Evolutionary conservation across 352 stramenopile genomes (phyloP).

Genomic region (Aphanomyces invadans): DNA sequence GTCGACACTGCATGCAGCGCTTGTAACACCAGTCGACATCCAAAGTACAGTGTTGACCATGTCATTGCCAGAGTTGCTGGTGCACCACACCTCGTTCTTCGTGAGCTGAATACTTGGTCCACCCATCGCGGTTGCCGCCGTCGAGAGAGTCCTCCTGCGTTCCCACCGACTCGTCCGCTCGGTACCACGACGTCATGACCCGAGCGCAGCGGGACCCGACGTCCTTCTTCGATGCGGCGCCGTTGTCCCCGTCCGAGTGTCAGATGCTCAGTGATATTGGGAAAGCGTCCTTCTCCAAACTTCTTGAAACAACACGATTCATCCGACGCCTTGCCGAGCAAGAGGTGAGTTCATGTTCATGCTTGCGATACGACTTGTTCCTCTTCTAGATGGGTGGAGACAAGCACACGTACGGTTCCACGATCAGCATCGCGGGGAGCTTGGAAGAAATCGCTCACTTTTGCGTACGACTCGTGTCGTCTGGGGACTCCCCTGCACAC

Average conservation of each 20-base stretch:
- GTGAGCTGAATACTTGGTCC: constrained; percentile 1
- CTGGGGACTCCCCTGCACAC: constrained; percentile 15
- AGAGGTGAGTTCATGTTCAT: neutral
- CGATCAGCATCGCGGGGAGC: constrained; percentile 18
- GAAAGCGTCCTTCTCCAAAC: constrained; percentile 20
- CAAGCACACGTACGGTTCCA: constrained; percentile 16
- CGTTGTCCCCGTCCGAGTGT: constrained; percentile 12
- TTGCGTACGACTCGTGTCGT: constrained; percentile 11
- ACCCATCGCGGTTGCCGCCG: neutral
- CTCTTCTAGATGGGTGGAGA: neutral
- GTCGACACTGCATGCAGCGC: neutral
- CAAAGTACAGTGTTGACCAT: neutral
- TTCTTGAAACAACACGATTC: constrained; percentile 22
- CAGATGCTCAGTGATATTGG: constrained; percentile 24
- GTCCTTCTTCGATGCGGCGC: constrained; percentile 15
- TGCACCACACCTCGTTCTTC: neutral
- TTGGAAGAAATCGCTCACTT: constrained; percentile 24
- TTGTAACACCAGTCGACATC: neutral
- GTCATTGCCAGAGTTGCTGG: neutral
- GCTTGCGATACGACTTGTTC: neutral
- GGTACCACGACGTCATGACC: neutral
- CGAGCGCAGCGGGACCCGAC: neutral
- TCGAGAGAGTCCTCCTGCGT: neutral
- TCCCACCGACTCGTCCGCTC: neutral
- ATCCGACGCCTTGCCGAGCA: constrained; percentile 6